These are phyloP conservation scores for Ophiostoma sp. DNA, from an alignment of 2,329 filamentous ascomycete genomes.

Conservation along the genomic window DNA sequence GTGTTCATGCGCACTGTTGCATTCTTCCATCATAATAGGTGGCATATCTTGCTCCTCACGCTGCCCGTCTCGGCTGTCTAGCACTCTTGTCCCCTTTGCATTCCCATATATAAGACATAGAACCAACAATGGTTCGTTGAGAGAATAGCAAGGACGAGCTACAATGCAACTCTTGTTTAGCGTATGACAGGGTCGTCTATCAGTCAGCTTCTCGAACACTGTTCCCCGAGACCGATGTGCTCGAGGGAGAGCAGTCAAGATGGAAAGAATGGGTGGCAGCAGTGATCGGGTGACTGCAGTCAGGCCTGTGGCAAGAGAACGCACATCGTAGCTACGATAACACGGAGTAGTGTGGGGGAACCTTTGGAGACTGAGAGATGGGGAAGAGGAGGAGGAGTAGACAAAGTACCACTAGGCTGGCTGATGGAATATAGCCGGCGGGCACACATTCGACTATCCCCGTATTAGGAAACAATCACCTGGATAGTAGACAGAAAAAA, in stretches of 20 bases:
- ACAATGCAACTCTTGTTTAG: no score
- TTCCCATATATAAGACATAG: background rate
- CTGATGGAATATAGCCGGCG: slow-evolving; percentile 13
- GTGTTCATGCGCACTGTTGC: background rate
- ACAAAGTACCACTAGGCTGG: background rate
- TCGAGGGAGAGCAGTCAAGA: background rate
- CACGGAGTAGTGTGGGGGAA: slow-evolving; percentile 12
- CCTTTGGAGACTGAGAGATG: background rate
- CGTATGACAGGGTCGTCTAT: no score
- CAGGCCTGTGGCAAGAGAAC: background rate
- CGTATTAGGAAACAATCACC: background rate
- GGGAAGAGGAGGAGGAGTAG: slow-evolving; percentile 5
- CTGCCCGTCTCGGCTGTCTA: background rate
- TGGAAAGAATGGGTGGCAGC: background rate
- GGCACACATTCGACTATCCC: background rate
- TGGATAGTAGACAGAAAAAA: background rate
- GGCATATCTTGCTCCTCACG: background rate
- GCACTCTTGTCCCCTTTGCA: background rate
- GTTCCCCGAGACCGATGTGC: no score
- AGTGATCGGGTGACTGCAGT: background rate
- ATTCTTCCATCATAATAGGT: background rate
- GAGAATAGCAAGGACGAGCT: no score
- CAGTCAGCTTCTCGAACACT: no score
- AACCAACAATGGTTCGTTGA: no score
- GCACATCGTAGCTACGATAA: background rate